A percentile compares a stretch with the other conserved stretches of the same genome.
Evolutionary conservation across 371 early-diverging fungal species (phyloP).

Genomic region (Apophysomyces variabilis): DNA sequence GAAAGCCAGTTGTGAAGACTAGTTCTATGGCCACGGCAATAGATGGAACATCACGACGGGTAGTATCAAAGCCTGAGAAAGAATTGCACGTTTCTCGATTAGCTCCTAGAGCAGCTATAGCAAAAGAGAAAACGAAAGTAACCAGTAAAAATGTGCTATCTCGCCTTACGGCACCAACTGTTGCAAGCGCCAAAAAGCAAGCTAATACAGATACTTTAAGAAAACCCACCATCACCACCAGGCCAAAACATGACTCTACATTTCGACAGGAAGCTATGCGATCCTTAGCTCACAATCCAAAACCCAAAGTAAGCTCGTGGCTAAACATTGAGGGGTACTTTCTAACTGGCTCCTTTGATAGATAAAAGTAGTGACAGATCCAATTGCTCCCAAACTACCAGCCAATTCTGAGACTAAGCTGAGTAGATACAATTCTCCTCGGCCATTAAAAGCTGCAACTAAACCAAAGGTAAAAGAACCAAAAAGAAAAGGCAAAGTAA

Average conservation of each 20-base stretch:
- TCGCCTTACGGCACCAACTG: slow-evolving; percentile 4
- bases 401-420: background rate
- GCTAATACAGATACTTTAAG: background rate
- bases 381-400: too few species aligned
- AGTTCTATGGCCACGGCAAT: background rate
- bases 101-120: background rate
- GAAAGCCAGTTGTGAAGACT: background rate
- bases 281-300: background rate
- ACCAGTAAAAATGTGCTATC: background rate
- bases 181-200: background rate
- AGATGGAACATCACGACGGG: background rate
- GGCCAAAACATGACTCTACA: background rate
- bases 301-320: background rate
- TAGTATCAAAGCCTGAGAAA: background rate
- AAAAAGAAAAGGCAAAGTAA: background rate
- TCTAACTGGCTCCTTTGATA: too few species aligned
- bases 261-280: background rate
- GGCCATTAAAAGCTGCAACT: background rate
- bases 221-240: background rate
- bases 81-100: background rate
- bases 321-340: too few species aligned
- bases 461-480: background rate
- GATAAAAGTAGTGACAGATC: too few species aligned
- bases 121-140: background rate
- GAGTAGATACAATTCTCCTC: background rate